phyloP scores from a whole-genome alignment of 1,284 basidiomycete genomes.

The Tilletia caries region DNA sequence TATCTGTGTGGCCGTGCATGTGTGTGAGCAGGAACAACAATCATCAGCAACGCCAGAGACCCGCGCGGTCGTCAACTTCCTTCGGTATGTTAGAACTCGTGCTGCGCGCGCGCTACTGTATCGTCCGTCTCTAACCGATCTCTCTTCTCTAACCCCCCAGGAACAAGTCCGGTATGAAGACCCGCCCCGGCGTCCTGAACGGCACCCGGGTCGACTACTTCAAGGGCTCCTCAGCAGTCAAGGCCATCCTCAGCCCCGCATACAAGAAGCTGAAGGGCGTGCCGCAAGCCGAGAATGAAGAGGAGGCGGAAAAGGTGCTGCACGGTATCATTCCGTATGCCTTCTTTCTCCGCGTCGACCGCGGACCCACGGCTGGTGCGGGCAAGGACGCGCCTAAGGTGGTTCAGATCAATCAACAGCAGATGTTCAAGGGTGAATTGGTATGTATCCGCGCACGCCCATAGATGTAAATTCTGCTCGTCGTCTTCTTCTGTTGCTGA shows the following conservation, averaged over 20 bases:
- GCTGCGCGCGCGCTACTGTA: not conserved
- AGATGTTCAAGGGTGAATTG: constrained; percentile 60
- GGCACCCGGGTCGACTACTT: constrained; percentile 97
- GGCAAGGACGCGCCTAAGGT: constrained; percentile 35
- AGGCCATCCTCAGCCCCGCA: constrained; percentile 82
- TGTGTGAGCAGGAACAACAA: constrained; percentile 42
- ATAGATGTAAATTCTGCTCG: no score
- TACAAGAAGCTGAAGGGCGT: constrained; percentile 79
- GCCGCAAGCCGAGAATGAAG: constrained; percentile 65
- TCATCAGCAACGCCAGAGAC: constrained; percentile 37
- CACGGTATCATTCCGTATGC: constrained; percentile 69
- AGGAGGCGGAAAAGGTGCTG: constrained; percentile 71
- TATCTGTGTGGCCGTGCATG: not conserved
- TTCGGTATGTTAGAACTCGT: constrained; percentile 19
- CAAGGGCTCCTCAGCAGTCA: constrained; percentile 71
- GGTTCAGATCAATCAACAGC: constrained; percentile 69
- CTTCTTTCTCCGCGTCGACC: constrained; percentile 52
- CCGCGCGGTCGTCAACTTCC: constrained; percentile 45
- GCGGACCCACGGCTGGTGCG: constrained; percentile 25
- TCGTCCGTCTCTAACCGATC: not conserved
- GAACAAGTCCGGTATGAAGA: constrained; percentile 72
- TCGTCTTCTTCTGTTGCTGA: no score
- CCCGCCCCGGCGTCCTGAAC: constrained; percentile 80
- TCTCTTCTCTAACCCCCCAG: constrained; percentile 12
- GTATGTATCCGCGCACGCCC: constrained; percentile 18